These are phyloP conservation scores for Fusarium staphyleae DNA, from an alignment of 2,329 filamentous ascomycete genomes.

Conservation along the genomic window DNA sequence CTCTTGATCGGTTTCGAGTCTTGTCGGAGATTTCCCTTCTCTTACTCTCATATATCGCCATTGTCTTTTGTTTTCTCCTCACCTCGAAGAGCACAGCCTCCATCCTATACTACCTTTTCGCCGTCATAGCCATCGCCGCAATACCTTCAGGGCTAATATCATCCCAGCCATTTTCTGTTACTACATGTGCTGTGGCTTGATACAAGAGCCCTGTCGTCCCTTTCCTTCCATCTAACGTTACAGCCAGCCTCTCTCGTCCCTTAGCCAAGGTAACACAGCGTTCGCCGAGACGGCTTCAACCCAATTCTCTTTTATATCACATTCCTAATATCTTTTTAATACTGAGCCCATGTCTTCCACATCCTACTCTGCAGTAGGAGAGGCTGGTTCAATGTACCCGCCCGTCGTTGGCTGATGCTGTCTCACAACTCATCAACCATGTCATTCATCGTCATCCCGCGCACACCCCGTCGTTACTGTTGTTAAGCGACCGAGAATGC, in stretches of 20 bases:
- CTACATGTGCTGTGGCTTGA: not conserved
- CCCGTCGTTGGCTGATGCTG: constrained; percentile 1
- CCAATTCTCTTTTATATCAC: constrained; percentile 2
- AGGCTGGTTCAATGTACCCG: not conserved
- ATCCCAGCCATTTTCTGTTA: constrained; percentile 1
- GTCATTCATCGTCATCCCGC: constrained; percentile 20
- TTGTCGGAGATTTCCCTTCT: constrained; percentile 1
- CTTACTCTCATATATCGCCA: not conserved
- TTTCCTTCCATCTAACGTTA: constrained; percentile 1
- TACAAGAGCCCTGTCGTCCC: not conserved
- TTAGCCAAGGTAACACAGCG: constrained; percentile 17
- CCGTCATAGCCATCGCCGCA: not conserved
- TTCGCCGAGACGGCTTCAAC: not conserved
- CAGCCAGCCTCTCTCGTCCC: not conserved
- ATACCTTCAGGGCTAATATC: not conserved
- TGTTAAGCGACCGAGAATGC: constrained; percentile 2
- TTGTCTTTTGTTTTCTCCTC: not conserved
- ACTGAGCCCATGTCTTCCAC: not conserved
- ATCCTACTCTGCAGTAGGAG: not conserved
- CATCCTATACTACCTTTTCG: not conserved
- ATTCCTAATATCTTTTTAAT: not conserved
- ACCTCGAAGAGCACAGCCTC: not conserved
- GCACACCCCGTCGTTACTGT: not conserved
- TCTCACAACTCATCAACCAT: constrained; percentile 13
- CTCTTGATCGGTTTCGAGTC: constrained; percentile 2